Base-by-base conservation (phyloP, 306 rosid genomes). In the Gillenia trifoliata region DNA sequence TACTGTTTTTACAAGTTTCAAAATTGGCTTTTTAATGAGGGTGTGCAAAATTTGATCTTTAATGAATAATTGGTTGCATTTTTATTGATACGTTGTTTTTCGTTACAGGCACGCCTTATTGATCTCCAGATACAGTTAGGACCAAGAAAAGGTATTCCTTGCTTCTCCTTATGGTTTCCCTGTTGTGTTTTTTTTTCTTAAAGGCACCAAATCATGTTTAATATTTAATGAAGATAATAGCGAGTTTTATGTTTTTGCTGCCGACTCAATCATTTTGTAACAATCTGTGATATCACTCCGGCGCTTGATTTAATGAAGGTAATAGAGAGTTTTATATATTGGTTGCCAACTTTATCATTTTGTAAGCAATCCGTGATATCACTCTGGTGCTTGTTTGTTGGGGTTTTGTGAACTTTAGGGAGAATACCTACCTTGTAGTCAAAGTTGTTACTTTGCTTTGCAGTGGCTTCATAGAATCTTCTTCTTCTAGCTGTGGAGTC, bases 101-200 rank as follows among this genome's bases (percentile, higher is more conserved):
- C 29, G 22, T 63, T 77, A n/a, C 52, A 52, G 71, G 76, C 11
- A 36, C 17, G 3, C 5, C 34, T 34, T 15, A 52, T 49, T 71
- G 55, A 33, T 4, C 22, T 19, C 20, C 4, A 5, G 43, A 33
- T 29, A 70, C 23, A 38, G 31, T 64, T 16, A 56, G 77, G 72
- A 26, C 17, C 55, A 38, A 40, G 57, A 12, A 40, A 72, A 78
- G 73, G 73, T 78, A 68, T 38, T 30, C 47, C 25, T 49, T 55
- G 25, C 29, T 16, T 66, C 16, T 10, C 59, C 33, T 20, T 65
- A 36, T 6, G 25, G 1, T 41, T 38, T 56, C 6, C 0, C 10
- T 23, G 11, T 25, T 67, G 34, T 6, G 28, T 0, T 20, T 26
- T 10, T 26, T 10, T 29, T 30, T 31, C 1, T 54, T 20, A 6